Conservation (phyloP, 2,329 filamentous ascomycete genomes). For the Aspergillus persii region DNA sequence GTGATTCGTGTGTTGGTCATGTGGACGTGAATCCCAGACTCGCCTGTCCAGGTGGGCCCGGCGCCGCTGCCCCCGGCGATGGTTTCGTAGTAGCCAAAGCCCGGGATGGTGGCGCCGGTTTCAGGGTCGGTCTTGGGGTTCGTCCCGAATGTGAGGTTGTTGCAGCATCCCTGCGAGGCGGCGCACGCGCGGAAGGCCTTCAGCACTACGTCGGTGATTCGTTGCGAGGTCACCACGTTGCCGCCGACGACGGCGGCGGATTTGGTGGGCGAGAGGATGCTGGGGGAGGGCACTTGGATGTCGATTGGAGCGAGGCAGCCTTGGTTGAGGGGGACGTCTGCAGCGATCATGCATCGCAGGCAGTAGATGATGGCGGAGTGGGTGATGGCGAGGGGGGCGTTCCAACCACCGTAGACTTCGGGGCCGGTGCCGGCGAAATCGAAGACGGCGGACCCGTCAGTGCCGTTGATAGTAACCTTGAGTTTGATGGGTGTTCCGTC, state of each 20-base stretch:
- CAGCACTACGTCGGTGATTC: conserved; percentile 79
- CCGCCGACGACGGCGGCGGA: conserved; percentile 79
- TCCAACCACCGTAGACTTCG: conserved; percentile 77
- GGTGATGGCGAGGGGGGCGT: conserved; percentile 77
- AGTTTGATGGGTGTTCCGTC: conserved; percentile 77
- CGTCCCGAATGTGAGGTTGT: conserved; percentile 76
- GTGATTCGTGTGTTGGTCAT: conserved; percentile 90
- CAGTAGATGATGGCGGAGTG: conserved; percentile 86
- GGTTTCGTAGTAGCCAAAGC: conserved; percentile 86
- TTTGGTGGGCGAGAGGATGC: conserved; percentile 72
- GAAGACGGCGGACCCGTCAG: conserved; percentile 73
- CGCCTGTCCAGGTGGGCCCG: conserved; percentile 72
- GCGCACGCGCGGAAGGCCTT: conserved; percentile 77
- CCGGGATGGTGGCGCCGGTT: conserved; percentile 58
- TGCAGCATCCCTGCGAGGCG: conserved; percentile 76
- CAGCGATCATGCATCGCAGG: conserved; percentile 72
- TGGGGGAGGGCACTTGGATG: conserved; percentile 66
- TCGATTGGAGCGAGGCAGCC: conserved; percentile 76
- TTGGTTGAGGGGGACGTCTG: conserved; percentile 84
- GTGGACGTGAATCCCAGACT: conserved; percentile 74
- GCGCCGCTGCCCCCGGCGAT: conserved; percentile 79
- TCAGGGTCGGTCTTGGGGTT: conserved; percentile 66
- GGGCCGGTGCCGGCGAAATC: conserved; percentile 76
- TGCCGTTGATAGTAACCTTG: conserved; percentile 70
- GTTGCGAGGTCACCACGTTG: conserved; percentile 75